Conservation (phyloP, 2,329 filamentous ascomycete genomes). For the Rachicladosporium sp. region DNA sequence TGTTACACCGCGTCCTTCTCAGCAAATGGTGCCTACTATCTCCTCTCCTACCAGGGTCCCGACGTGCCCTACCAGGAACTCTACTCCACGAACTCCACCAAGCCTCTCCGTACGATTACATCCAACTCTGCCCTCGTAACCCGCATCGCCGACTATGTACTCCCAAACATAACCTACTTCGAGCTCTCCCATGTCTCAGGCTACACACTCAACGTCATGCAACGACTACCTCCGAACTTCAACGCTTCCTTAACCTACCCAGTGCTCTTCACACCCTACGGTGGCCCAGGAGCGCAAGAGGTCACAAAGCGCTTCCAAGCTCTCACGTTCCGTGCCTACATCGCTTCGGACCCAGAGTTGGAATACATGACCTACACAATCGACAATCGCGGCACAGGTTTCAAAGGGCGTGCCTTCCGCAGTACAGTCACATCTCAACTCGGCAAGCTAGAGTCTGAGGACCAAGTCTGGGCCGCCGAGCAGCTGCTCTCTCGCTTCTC, state of each 20-base stretch:
- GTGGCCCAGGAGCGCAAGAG: conserved; percentile 52
- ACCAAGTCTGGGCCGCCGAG: conserved; percentile 56
- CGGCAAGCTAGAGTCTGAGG: conserved; percentile 50
- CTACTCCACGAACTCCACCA: conserved; percentile 44
- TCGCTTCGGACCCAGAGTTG: conserved; percentile 54
- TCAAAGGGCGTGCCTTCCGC: conserved; percentile 53
- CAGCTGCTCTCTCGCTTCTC: conserved; percentile 37
- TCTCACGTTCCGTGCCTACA: conserved; percentile 49
- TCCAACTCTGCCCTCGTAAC: conserved; percentile 47
- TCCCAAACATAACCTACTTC: conserved; percentile 53
- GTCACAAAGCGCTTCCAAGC: conserved; percentile 45
- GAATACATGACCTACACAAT: conserved; percentile 55
- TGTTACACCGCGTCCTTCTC: conserved; percentile 57
- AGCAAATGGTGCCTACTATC: conserved; percentile 48
- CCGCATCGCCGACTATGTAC: conserved; percentile 44
- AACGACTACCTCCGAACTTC: conserved; percentile 53
- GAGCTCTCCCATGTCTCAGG: conserved; percentile 38
- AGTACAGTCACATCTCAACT: conserved; percentile 46
- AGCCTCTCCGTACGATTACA: conserved; percentile 45
- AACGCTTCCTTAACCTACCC: conserved; percentile 52
- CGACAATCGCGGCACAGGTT: conserved; percentile 56
- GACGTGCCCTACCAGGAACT: conserved; percentile 59
- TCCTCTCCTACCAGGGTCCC: conserved; percentile 53
- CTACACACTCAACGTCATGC: conserved; percentile 51
- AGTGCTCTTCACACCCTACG: conserved; percentile 55